phyloP scores from a whole-genome alignment of 306 rosid genomes.

The Ziziphus jujuba region DNA sequence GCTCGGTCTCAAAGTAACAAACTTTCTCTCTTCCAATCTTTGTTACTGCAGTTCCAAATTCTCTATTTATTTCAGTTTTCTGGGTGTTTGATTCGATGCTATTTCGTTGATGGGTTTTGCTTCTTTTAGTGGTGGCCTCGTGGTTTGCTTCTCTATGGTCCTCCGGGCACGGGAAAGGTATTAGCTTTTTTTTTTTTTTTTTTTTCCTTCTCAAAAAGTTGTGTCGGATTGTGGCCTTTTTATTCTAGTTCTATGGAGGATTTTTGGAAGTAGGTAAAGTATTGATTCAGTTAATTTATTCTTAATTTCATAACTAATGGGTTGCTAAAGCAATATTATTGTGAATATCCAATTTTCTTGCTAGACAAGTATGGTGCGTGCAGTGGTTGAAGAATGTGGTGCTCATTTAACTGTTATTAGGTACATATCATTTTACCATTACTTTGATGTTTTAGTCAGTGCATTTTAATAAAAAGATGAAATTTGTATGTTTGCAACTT shows the following conservation, averaged over 20 bases:
- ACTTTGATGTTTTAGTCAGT: background rate
- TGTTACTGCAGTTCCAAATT: background rate
- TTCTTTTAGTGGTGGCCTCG: constrained; percentile 67
- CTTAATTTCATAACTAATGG: too few relatives aligned
- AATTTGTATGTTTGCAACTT: background rate
- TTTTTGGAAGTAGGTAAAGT: background rate
- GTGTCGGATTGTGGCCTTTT: background rate
- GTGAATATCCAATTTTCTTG: background rate
- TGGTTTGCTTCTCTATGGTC: constrained; percentile 83
- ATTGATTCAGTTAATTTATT: background rate
- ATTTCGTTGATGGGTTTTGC: constrained; percentile 24
- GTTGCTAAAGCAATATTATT: too few relatives aligned
- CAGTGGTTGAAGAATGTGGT: constrained; percentile 75
- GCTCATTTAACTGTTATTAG: constrained; percentile 75
- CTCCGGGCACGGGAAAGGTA: constrained; percentile 97
- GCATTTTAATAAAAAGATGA: background rate
- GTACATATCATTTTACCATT: constrained; percentile 26
- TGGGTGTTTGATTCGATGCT: background rate
- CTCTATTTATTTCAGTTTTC: too few relatives aligned
- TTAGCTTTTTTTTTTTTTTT: background rate
- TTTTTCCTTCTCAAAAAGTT: too few relatives aligned
- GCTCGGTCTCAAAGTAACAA: constrained; percentile 69
- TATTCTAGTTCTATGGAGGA: too few relatives aligned
- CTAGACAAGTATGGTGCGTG: constrained; percentile 90
- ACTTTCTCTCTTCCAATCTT: background rate